A percentile compares a stretch with the other conserved stretches of the same genome.
These are phyloP conservation scores for Ceratorhiza oryzae-sativae DNA, from an alignment of 1,284 basidiomycete genomes.

Conservation along the genomic window DNA sequence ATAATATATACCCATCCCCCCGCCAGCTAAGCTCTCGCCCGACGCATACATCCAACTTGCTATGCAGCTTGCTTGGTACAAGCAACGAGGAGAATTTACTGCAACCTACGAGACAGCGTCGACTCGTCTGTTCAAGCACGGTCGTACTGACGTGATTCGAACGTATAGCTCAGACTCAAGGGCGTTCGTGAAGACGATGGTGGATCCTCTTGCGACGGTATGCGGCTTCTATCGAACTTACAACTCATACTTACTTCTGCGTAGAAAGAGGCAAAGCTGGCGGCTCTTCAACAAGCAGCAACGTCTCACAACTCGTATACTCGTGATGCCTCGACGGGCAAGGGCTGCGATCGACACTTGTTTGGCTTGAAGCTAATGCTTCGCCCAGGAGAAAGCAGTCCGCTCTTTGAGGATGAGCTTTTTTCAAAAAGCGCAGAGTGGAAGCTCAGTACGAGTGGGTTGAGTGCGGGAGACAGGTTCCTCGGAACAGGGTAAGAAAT, in stretches of 20 bases:
- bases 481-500: slow-evolving; percentile 81
- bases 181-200: slow-evolving; percentile 81
- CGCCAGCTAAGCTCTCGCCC: slow-evolving; percentile 77
- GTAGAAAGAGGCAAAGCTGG: slow-evolving; percentile 50
- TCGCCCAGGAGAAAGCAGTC: slow-evolving; percentile 54
- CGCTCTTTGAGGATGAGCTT: slow-evolving; percentile 79
- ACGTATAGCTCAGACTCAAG: slow-evolving; percentile 79
- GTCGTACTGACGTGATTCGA: slow-evolving; percentile 92
- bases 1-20: background rate
- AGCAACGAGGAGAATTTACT: slow-evolving; percentile 76
- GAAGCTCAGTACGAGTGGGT: slow-evolving; percentile 91
- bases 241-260: background rate
- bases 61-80: slow-evolving; percentile 91
- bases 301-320: slow-evolving; percentile 78
- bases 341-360: slow-evolving; percentile 91
- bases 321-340: slow-evolving; percentile 80
- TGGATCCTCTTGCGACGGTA: slow-evolving; percentile 61
- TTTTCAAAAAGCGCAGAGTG: slow-evolving; percentile 83
- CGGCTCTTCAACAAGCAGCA: slow-evolving; percentile 69
- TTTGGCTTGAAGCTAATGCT: slow-evolving; percentile 83
- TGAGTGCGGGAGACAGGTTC: slow-evolving; percentile 88
- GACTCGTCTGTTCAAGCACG: slow-evolving; percentile 89
- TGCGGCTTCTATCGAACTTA: slow-evolving; percentile 41
- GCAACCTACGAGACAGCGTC: slow-evolving; percentile 96
- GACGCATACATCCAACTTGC: slow-evolving; percentile 95